Conservation (phyloP, 129 eudicot genomes). For the Helichrysum umbraculigerum region DNA sequence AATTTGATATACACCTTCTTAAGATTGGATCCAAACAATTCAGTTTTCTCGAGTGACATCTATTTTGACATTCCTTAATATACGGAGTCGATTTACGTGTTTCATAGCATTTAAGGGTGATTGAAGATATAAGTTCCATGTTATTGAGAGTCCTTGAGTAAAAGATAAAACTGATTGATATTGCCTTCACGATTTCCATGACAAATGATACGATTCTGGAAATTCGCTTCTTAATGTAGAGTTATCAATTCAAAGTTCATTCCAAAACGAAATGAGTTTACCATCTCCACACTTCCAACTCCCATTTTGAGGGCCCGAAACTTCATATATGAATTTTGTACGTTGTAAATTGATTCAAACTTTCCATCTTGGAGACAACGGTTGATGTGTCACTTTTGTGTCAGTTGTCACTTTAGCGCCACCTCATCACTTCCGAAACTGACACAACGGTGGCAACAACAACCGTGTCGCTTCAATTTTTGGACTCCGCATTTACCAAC, state of each 20-base stretch:
- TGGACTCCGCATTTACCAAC: too few relatives aligned
- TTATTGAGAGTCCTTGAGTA: neutral
- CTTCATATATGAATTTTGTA: neutral
- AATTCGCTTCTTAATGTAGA: neutral
- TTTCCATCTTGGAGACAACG: too few relatives aligned
- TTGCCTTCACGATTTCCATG: neutral
- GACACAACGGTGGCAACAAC: too few relatives aligned
- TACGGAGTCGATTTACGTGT: neutral
- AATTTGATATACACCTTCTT: neutral
- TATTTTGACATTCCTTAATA: neutral
- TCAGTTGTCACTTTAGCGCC: too few relatives aligned
- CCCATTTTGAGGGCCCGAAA: neutral
- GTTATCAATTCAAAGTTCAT: neutral
- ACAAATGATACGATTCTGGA: neutral
- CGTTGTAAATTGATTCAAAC: neutral
- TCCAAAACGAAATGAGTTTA: too few relatives aligned
- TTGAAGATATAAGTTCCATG: neutral
- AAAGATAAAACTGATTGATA: neutral
- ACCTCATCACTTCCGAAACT: too few relatives aligned
- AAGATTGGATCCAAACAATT: neutral
- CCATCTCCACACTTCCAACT: neutral
- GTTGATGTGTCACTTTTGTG: too few relatives aligned
- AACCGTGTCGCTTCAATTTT: too few relatives aligned
- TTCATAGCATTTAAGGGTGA: neutral
- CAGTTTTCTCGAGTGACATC: neutral